These are phyloP conservation scores for Flaveria bidentis DNA, from an alignment of 129 eudicot species.

Conservation along the genomic window DNA sequence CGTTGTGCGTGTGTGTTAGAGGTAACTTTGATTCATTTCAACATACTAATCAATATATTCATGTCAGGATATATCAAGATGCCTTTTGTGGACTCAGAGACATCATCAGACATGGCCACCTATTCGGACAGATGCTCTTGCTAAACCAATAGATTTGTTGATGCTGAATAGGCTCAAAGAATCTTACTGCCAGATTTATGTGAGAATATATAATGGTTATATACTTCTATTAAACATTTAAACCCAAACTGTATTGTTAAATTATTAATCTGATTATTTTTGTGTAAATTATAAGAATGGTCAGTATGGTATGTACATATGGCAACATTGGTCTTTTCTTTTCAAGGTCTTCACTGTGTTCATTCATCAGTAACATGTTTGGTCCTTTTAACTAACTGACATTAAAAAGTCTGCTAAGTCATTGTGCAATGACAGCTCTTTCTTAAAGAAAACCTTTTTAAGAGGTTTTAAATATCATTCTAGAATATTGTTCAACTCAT, in stretches of 20 bases:
- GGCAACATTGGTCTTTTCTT: too few species aligned
- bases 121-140: constrained; percentile 80
- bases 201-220: constrained; percentile 30
- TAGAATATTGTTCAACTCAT: neutral
- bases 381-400: too few species aligned
- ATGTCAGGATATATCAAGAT: constrained; percentile 90
- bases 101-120: constrained; percentile 99
- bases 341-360: too few species aligned
- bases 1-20: neutral
- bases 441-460: too few species aligned
- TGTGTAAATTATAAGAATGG: neutral
- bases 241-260: neutral
- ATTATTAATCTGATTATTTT: neutral
- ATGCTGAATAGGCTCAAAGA: constrained; percentile 91
- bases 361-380: too few species aligned
- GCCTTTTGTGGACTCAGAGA: constrained; percentile 98
- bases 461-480: too few species aligned
- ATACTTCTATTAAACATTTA: neutral
- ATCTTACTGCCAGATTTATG: constrained; percentile 76
- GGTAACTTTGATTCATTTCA: neutral
- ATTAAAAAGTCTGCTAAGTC: too few species aligned
- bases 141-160: constrained; percentile 82
- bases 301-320: too few species aligned
- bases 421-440: too few species aligned
- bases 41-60: neutral